A percentile compares a stretch with the other conserved stretches of the same genome.
These are phyloP conservation scores for Tricholoma sp. DNA, from an alignment of 768 basidiomycete genomes.

Conservation along the genomic window DNA sequence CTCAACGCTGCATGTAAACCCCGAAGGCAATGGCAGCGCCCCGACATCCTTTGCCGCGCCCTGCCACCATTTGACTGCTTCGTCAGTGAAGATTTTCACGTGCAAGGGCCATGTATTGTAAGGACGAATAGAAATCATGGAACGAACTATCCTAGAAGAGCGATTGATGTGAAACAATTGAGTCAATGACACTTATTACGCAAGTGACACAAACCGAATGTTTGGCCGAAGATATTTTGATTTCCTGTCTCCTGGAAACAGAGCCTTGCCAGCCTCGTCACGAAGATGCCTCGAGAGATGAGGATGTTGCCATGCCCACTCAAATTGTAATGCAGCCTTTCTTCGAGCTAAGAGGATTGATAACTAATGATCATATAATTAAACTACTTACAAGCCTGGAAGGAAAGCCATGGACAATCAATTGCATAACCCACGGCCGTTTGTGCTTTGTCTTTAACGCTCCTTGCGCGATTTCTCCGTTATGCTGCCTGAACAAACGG, in stretches of 20 bases:
- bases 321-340: constrained; percentile 70
- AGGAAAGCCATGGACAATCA: constrained; percentile 83
- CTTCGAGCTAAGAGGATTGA: neutral
- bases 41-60: constrained; percentile 19
- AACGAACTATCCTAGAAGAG: constrained; percentile 50
- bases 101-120: constrained; percentile 72
- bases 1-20: constrained; percentile 48
- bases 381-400: constrained; percentile 44
- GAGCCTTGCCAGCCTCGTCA: constrained; percentile 31
- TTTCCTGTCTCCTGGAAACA: constrained; percentile 30
- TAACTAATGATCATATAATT: neutral
- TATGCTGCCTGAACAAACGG: constrained; percentile 56
- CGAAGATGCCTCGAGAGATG: constrained; percentile 62
- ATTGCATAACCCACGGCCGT: constrained; percentile 78
- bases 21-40: constrained; percentile 38
- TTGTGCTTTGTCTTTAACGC: constrained; percentile 59
- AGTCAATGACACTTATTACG: neutral
- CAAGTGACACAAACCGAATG: constrained; percentile 37
- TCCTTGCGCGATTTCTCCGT: constrained; percentile 69
- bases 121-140: constrained; percentile 61
- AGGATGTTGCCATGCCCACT: constrained; percentile 87
- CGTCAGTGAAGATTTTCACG: constrained; percentile 67
- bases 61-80: constrained; percentile 54
- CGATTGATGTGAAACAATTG: constrained; percentile 6
- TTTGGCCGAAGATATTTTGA: constrained; percentile 35